Evolutionary conservation across 1,139 yeast genomes (phyloP).

Genomic region (Saccharomyces pastorianus): DNA sequence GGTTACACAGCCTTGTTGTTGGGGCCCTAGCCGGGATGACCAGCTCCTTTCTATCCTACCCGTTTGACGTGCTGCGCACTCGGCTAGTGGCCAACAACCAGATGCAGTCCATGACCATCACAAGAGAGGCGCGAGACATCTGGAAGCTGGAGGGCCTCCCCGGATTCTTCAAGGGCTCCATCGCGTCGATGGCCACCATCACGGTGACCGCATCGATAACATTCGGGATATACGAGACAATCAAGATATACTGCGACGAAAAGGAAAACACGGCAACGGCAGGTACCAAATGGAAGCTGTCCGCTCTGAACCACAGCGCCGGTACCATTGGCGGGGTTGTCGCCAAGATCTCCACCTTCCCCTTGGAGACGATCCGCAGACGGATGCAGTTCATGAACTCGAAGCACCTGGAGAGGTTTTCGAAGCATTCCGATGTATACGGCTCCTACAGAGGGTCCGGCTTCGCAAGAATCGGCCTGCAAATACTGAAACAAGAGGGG

Average conservation of each 20-base stretch:
- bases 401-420: constrained; percentile 20
- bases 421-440: constrained; percentile 22
- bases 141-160: constrained; percentile 40
- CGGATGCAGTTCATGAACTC: constrained; percentile 61
- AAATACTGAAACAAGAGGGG: constrained; percentile 51
- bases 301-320: constrained; percentile 51
- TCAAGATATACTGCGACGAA: constrained; percentile 23
- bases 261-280: constrained; percentile 2
- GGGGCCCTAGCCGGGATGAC: constrained; percentile 74
- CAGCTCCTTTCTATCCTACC: constrained; percentile 72
- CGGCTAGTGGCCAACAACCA: constrained; percentile 58
- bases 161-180: constrained; percentile 59
- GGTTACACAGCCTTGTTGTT: constrained; percentile 41
- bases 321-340: constrained; percentile 72
- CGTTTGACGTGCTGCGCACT: constrained; percentile 80
- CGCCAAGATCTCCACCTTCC: constrained; percentile 71
- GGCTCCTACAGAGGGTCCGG: constrained; percentile 13
- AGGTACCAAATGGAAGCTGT: constrained; percentile 3
- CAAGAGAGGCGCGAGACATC: constrained; percentile 38
- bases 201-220: constrained; percentile 61
- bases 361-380: constrained; percentile 76
- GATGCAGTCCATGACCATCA: constrained; percentile 8
- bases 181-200: constrained; percentile 55
- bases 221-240: constrained; percentile 55
- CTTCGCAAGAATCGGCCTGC: constrained; percentile 28